A percentile compares a stretch with the other conserved stretches of the same genome.
Conservation (phyloP, 768 basidiomycete species). For the Amanita subjunquillea region DNA sequence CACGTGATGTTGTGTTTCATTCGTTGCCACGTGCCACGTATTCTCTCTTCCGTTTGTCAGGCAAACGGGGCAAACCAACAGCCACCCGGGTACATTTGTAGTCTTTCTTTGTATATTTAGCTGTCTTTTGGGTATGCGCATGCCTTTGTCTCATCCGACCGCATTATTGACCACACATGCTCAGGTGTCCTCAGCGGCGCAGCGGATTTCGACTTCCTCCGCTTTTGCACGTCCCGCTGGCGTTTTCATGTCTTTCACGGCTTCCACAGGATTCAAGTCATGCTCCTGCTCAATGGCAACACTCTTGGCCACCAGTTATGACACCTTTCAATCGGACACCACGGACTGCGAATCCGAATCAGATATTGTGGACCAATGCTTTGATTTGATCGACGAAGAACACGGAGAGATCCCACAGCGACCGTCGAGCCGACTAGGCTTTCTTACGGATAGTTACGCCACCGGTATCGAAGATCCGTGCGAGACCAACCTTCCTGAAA, state of each 20-base stretch:
- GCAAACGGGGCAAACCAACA: neutral
- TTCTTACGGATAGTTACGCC: slow-evolving; percentile 14
- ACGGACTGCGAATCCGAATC: slow-evolving; percentile 11
- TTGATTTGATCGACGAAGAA: slow-evolving; percentile 6
- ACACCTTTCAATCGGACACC: neutral
- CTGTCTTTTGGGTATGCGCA: neutral
- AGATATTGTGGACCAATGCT: slow-evolving; percentile 15
- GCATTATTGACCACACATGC: neutral
- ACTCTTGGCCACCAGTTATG: neutral
- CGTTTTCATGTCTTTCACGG: neutral
- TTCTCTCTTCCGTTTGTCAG: neutral
- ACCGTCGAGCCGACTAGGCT: slow-evolving; percentile 39
- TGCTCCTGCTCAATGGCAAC: neutral
- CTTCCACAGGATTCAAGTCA: neutral
- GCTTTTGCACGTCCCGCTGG: neutral
- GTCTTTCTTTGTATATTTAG: slow-evolving; percentile 1
- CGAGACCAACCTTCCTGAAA: neutral
- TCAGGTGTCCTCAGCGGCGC: neutral
- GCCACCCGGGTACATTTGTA: neutral
- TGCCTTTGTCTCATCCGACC: neutral
- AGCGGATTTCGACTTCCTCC: neutral
- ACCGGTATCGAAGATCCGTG: slow-evolving; percentile 1
- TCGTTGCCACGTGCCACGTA: neutral
- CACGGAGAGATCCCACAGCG: slow-evolving; percentile 26
- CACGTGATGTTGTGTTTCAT: neutral